A percentile compares a stretch with the other conserved stretches of the same genome.
Conservation (phyloP, 1,284 basidiomycete species). For the Tilletia walkeri region DNA sequence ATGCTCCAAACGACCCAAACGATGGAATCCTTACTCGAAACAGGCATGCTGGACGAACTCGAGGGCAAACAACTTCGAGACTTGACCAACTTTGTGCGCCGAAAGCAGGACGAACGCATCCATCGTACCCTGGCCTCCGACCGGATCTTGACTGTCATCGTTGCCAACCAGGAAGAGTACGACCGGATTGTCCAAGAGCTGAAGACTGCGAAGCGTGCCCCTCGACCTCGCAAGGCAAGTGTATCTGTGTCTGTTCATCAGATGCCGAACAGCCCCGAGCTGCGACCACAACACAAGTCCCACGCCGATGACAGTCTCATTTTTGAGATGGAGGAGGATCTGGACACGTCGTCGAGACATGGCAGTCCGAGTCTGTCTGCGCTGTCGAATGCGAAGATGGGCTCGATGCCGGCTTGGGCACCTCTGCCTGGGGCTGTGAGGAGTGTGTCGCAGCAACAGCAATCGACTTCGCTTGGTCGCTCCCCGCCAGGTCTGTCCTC, state of each 20-base stretch:
- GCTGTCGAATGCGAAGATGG: not conserved
- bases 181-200: constrained; percentile 5
- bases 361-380: constrained; percentile 13
- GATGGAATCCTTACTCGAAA: constrained; percentile 84
- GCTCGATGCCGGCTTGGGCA: not conserved
- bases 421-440: not conserved
- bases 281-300: constrained; percentile 27
- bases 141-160: not conserved
- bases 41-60: constrained; percentile 72
- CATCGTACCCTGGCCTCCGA: constrained; percentile 63
- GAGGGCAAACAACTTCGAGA: constrained; percentile 68
- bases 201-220: constrained; percentile 32
- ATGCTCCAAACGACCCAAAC: constrained; percentile 77
- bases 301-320: constrained; percentile 60
- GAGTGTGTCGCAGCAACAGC: not conserved
- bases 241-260: constrained; percentile 29
- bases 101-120: constrained; percentile 68
- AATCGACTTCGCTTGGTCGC: not conserved
- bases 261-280: constrained; percentile 40
- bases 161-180: not conserved
- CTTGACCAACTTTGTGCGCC: constrained; percentile 66
- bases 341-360: constrained; percentile 27
- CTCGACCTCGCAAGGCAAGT: constrained; percentile 41
- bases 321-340: constrained; percentile 68
- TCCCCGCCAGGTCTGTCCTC: constrained; percentile 20